A percentile compares a stretch with the other conserved stretches of the same genome.
phyloP scores from a whole-genome alignment of 2,329 filamentous ascomycete species.

The Nemania diffusa region DNA sequence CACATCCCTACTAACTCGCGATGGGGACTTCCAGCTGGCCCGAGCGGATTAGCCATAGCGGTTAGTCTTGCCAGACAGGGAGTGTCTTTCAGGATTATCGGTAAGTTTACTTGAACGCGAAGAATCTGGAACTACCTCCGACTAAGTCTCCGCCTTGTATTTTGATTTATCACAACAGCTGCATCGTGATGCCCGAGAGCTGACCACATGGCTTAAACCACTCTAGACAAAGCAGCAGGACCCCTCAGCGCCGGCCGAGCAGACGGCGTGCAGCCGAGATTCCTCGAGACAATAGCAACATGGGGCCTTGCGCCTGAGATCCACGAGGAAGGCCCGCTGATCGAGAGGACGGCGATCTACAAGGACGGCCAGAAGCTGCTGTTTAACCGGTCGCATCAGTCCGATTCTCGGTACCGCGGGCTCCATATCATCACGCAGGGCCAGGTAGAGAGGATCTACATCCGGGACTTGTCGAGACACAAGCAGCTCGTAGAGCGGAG shows the following conservation, averaged over 20 bases:
- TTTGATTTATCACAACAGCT: no score
- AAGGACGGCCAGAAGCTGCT: conserved; percentile 47
- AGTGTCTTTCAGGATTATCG: conserved; percentile 50
- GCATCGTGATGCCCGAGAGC: no score
- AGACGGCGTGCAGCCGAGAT: conserved; percentile 37
- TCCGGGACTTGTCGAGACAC: conserved; percentile 51
- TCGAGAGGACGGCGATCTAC: conserved; percentile 47
- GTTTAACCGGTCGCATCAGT: conserved; percentile 45
- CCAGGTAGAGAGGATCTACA: conserved; percentile 51
- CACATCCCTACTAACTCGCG: neutral
- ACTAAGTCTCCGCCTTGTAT: no score
- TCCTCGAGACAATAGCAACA: conserved; percentile 33
- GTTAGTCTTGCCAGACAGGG: conserved; percentile 48
- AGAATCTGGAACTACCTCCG: no score
- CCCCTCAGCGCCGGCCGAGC: conserved; percentile 19
- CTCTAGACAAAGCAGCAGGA: no score
- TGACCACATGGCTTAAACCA: no score
- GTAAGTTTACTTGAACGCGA: no score
- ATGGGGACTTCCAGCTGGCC: conserved; percentile 46
- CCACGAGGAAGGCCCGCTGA: conserved; percentile 49
- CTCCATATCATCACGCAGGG: conserved; percentile 52
- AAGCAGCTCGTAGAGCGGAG: conserved; percentile 48
- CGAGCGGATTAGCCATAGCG: conserved; percentile 48
- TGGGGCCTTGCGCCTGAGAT: conserved; percentile 43
- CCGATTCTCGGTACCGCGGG: conserved; percentile 51